These are phyloP conservation scores for Clitoria ternatea DNA, from an alignment of 306 rosid species.

Conservation along the genomic window DNA sequence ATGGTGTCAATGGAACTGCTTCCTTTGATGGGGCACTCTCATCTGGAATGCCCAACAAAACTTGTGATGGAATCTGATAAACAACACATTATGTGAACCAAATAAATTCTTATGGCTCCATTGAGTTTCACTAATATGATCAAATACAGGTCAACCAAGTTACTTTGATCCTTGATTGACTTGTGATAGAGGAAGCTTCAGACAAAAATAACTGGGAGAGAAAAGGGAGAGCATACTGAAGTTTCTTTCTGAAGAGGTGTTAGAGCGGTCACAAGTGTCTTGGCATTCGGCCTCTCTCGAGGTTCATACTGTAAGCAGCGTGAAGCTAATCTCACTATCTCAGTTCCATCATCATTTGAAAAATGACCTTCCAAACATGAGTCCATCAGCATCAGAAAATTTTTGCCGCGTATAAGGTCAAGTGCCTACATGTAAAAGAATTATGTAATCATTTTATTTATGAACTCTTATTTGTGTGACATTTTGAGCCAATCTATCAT, in stretches of 20 bases:
- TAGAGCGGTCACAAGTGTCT: conserved; percentile 58
- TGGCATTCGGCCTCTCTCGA: conserved; percentile 64
- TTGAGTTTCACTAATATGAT: background rate
- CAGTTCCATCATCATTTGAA: conserved; percentile 68
- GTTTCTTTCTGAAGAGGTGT: conserved; percentile 66
- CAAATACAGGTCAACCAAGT: background rate
- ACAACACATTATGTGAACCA: conserved; percentile 6
- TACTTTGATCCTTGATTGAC: background rate
- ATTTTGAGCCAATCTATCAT: background rate
- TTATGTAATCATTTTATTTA: background rate
- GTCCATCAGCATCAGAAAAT: conserved; percentile 55
- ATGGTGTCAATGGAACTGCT: conserved; percentile 48
- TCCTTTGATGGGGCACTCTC: conserved; percentile 44
- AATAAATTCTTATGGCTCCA: background rate
- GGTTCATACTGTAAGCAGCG: conserved; percentile 63
- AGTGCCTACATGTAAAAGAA: conserved; percentile 46
- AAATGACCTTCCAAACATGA: conserved; percentile 60
- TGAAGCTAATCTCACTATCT: conserved; percentile 62
- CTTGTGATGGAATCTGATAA: conserved; percentile 58
- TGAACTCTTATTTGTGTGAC: background rate
- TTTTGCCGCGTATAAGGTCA: conserved; percentile 56
- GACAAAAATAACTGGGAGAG: background rate
- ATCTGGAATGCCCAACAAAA: conserved; percentile 58
- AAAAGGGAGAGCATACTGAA: conserved; percentile 18
- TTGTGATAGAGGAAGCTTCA: background rate